Base-by-base conservation (phyloP, 202 grass and related monocot species). In the Brachypodium distachyon region DNA sequence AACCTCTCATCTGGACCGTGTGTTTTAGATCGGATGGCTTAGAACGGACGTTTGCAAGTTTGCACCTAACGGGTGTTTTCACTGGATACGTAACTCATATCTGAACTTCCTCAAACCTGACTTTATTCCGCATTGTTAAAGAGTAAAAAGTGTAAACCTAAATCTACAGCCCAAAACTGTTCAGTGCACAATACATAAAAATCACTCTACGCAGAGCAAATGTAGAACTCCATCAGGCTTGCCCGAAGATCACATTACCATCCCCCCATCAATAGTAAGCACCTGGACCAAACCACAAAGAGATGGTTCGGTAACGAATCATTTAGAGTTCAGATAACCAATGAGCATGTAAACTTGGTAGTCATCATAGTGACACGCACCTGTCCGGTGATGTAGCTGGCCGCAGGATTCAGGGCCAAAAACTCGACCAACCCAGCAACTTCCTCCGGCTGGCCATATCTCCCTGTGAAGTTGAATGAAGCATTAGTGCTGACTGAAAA, bases 311-410 rank as follows among this genome's bases (percentile, higher is more conserved):
- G 31, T 57, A 12, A 70, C 13, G 3, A 66, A 73, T 3, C 7
- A 33, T 44, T 38, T 32, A 75, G 13, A 51, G 49, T 43, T 43
- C 9, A 44, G 39, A 37, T 14, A 26, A 13, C n/a, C 25, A 51
- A 4, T 9, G 1, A 16, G 59, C 1, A 58, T 3, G 23, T 31
- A 48, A n/a, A n/a, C n/a, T n/a, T n/a, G n/a, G n/a, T 9, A 44
- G 10, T 52, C 0, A 1, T 72, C 3, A 1, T 61, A 61, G 39
- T 27, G 23, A 38, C 25, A 70, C 31, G 4, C 48, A 96, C 96
- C 91, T 99, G 89, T 41, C 96, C 92, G 6, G 96, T 99, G 40
- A 99, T 96, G 76, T 99, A 96, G 81, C 85, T 84, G 23, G 96
- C 89, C 7, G 92, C 96, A 51, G 96, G 87, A 76, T 79, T 87